Base-by-base conservation (phyloP, 2,329 filamentous ascomycete genomes). In the Botrytis byssoidea region DNA sequence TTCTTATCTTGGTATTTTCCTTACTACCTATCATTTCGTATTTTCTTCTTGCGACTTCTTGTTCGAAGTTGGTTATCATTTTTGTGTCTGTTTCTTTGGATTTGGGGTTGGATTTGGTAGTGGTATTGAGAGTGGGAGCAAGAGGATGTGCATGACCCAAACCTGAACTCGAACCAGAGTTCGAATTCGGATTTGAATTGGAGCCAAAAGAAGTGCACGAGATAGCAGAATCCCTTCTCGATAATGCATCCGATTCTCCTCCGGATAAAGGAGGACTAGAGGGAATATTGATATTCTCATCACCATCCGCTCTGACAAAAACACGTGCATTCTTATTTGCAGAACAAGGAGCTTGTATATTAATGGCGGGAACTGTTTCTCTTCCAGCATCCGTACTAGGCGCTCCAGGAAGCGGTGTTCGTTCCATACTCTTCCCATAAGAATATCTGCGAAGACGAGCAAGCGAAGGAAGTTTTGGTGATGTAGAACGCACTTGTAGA, bases 401-500 rank as follows among this genome's bases (percentile, higher is more conserved):
- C 14, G 70, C 65, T 10, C 40, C 67, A 35, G 71, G 66, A 46
- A 71, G 72, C 3, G 72, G 66, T 44, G 66, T 70, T 35, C 66
- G 59, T n/a, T 10, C 29, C 29, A 9, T 59, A 25, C 22, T 57
- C 10, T 22, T 29, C 2, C 32, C 65, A 29, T 40, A 4, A 40
- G 48, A 57, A 32, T 57, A 57, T 42, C 32, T 16, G 42, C 60
- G 42, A 51, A 59, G 65, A 55, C 40, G 76, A 76, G 72, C 75
- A 70, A 18, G 68, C 70, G 35, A 72, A 20, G 74, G 71, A 29
- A 77, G 74, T 48, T 67, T 76, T 32, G 78, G 77, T 29, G 77
- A 59, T 55, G 73, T 72, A 75, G 75, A 73, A 64, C 83, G 81
- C 67, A 84, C 79, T 78, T 89, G 84, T 32, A 94, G 84, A 64